Evolutionary conservation across 2,329 filamentous ascomycete species (phyloP), one percentile per base, ranked within the genome.

Genomic region (Cylindrodendrum hubeiense): DNA sequence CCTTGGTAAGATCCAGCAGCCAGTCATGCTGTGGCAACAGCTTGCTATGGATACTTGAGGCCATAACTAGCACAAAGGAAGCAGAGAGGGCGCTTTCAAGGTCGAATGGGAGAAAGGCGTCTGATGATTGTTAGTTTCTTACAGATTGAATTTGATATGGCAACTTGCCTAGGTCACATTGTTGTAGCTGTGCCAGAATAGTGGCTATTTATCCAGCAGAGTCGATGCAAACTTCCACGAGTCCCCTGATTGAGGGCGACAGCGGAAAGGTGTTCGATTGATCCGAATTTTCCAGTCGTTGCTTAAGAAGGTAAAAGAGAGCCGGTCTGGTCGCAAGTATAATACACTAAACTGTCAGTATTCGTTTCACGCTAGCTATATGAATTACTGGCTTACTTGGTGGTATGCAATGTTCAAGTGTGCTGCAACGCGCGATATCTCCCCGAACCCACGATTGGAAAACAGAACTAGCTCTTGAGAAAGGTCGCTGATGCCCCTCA

Each of bases 31-130:
- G 41, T 49, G 44, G 15, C 13, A 33, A 6, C 55, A 60, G 59
- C 22, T 58, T 53, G 17, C 46, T 28, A 8, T 55, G 52, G 10
- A 66, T 53, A 7, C 39, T 44, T 9, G 53, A 66, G 12, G 63
- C 54, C 21, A 55, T 63, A 5, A 66, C 47, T 17, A 66, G 15
- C 12, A 66, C 53, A n/a, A 66, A 63, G 19, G 59, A 41, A 10
- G 63, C 58, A 6, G 63, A 66, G 24, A 52, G 49, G 22, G 63
- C 54, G 13, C 33, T 52, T 28, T 66, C 63, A 3, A 66, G 54
- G 52, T 66, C 63, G 34, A 65, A 65, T 5, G 62, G 62, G 7
- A 65, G 34, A 26, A 65, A 55, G 26, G 55, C 44, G 22, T 65
- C 62, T 60, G 17, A 21, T 9, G 2, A 30, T 13, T n/a, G 24